Evolutionary conservation across 2,329 filamentous ascomycete genomes (phyloP), one percentile per base, ranked within the genome.

Genomic region (Sphaerulina musiva): DNA sequence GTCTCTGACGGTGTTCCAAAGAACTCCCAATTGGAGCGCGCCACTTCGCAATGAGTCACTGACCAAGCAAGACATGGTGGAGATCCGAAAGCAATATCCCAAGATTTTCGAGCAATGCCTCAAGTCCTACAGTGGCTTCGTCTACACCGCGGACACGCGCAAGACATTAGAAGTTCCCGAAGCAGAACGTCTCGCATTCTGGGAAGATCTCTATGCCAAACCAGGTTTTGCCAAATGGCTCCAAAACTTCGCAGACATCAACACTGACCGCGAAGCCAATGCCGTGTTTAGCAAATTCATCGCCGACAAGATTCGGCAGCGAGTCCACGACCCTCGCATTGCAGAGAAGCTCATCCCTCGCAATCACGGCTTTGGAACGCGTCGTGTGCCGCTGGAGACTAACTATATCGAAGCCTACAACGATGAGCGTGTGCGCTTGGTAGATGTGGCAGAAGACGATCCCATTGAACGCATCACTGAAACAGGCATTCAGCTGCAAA

Each of bases 1-100:
- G 20, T 70, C 66, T 3, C 65, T 86, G 1, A 76, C 72, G 0
- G 80, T 86, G 20, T 85, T 86, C 66, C 82, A 86, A 62, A 76
- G 84, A 10, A 86, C 83, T 0, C 83, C 84, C 0, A 86, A 86
- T 14, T 70, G 64, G 66, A 63, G 69, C 20, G 63, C 65, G 7
- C 64, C 64, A 53, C 55, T 57, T 51, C 56, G 48, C 58, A 62
- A 62, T 59, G 59, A 62, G 59, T 29, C 52, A 46, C 62, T 53
- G 40, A 54, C 29, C 46, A 65, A 38, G 55, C 66, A 47, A 54
- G 59, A 57, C 26, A 59, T 56, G 65, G 59, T 44, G 50, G 56
- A 55, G 46, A 65, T 54, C 59, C 62, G 49, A 48, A 62, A 48
- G 50, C 62, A 47, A 60, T 69, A 60, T 23, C 51, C 63, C 56